phyloP scores from a whole-genome alignment of 306 rosid genomes.

The Corylus heterophylla region DNA sequence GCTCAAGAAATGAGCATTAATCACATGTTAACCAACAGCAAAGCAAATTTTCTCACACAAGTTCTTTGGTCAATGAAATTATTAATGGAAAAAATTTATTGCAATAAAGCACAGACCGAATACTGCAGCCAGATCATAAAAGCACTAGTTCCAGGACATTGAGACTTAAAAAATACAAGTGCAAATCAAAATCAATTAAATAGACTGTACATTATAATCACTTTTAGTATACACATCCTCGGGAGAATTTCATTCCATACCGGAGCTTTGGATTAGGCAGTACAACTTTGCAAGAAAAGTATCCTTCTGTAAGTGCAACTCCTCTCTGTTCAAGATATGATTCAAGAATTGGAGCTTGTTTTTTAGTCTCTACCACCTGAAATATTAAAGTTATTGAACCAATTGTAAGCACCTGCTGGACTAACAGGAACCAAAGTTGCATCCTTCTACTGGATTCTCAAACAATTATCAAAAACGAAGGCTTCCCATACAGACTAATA shows the following conservation, averaged over 20 bases:
- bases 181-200: background rate
- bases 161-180: background rate
- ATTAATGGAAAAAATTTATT: background rate
- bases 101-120: background rate
- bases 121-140: background rate
- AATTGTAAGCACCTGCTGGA: background rate
- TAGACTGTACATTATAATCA: background rate
- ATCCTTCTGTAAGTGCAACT: conserved; percentile 63
- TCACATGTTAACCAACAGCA: background rate
- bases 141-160: background rate
- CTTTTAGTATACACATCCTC: background rate
- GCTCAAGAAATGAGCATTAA: background rate
- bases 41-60: background rate
- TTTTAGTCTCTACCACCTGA: conserved; percentile 69
- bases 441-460: background rate
- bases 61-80: background rate
- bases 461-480: background rate
- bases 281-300: conserved; percentile 72
- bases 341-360: conserved; percentile 70
- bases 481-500: background rate
- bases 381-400: conserved; percentile 9
- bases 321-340: conserved; percentile 95
- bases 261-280: conserved; percentile 81
- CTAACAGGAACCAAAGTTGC: background rate
- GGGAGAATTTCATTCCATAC: conserved; percentile 46